Evolutionary conservation across 176 grass and related monocot genomes (phyloP), one percentile per base, ranked within the genome.

Genomic region (Echinochloa phyllopogon): DNA sequence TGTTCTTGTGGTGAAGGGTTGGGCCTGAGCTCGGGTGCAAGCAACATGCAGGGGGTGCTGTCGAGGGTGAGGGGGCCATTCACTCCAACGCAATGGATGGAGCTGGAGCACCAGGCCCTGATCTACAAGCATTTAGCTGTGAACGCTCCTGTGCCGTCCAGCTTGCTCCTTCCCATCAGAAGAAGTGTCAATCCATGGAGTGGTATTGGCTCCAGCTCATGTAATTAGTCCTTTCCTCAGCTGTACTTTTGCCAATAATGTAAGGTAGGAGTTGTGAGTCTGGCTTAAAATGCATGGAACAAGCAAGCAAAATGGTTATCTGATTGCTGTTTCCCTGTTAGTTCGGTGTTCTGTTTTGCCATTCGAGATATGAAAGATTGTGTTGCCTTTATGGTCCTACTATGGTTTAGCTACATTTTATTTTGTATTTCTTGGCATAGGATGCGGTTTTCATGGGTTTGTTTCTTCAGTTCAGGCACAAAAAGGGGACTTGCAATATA

Each of bases 21-120:
- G 69, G 80, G 59, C 74, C 85, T 90, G 73, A 84, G 89, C 87
- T 76, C 74, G 24, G 87, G 72, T 23, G 70, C 20, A 25, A 86
- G 56, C 89, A 86, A 65, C 82, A 95, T 95, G 88, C 86, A 90
- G 82, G 90, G 84, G 33, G 51, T 89, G 44, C 71, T 91, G 89
- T 80, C 92, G 48, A 89, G 92, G 79, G 75, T 95, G 66, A 95
- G 92, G 84, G 90, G 90, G 37, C 92, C 95, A 10, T 98, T 98
- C 79, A 98, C 95, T 8, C 91, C 90, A 21, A 89, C 95, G 33
- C 95, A 98, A 84, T 98, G 95, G 95, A 92, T 98, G 91, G 92
- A 98, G 74, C 81, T 98, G 66, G 95, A 98, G 72, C 95, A 93
- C 82, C 95, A 95, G 81, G 92, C 95, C 20, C 76, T 98, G 78